Base-by-base conservation (phyloP, 352 stramenopile species). In the Globisporangium spinosum region DNA sequence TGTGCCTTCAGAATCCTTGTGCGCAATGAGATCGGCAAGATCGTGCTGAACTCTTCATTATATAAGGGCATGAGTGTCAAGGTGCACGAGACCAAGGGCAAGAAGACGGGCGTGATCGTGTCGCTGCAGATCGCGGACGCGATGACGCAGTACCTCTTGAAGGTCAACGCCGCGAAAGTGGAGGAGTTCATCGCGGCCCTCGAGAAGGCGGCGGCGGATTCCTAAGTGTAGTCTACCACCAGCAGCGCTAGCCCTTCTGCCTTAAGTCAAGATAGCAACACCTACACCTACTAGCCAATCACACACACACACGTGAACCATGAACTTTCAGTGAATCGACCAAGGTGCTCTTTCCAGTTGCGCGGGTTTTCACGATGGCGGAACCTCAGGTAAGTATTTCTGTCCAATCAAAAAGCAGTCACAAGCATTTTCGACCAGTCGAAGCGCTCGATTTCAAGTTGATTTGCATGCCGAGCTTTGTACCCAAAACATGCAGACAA, bases 11-110 rank as follows among this genome's bases (percentile, higher is more conserved):
- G 88, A 2, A 89, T 96, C 62, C 68, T 96, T 25, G 77, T 93
- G 47, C 86, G 88, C 51, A 94, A 96, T 54, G 72, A 89, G 69
- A 96, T 94, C 59, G 88, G 88, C 69, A 96, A 94, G 80, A 85
- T 96, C 67, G 86, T 96, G 62, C 59, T 96, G 63, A 96, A 96
- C 70, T 75, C 88, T 34, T 73, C 78, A 27, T 64, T 96, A 57
- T 96, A 94, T 78, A 93, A 92, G 64, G 88, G 86, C 32, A 77
- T 96, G 67, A 71, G 56, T 35, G 66, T 94, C 54, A 83, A 77
- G 68, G 68, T 77, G 1, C 79, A 91, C 23, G 82, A 94, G 56
- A 69, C 73, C 57, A 93, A 93, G 71, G 84, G 86, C 65, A 95
- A 94, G 74, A 95, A 90, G 69, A 82, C 72, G 13, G 85, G 84